Conservation (phyloP, 163 green algal species). For the Scenedesmus sp. region DNA sequence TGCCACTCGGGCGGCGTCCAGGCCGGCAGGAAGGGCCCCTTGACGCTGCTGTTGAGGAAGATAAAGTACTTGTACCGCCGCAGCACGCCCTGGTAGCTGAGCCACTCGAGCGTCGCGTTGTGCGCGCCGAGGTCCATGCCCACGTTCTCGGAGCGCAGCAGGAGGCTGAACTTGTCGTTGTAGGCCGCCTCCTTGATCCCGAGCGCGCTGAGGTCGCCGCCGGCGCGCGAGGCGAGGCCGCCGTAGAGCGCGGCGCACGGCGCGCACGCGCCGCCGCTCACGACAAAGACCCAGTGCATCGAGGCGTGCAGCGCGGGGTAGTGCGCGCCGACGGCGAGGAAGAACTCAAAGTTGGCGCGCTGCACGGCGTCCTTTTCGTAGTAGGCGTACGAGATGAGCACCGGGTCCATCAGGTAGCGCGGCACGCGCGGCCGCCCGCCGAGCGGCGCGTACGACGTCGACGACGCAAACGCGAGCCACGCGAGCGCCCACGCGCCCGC, state of each 20-base stretch:
- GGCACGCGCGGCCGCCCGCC: background rate
- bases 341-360: conserved; percentile 76
- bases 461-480: conserved; percentile 1
- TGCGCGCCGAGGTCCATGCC: conserved; percentile 89
- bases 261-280: conserved; percentile 51
- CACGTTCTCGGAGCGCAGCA: conserved; percentile 74
- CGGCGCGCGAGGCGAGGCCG: conserved; percentile 31
- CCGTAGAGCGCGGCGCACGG: conserved; percentile 50
- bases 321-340: conserved; percentile 56
- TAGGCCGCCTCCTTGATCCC: conserved; percentile 34
- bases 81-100: conserved; percentile 30
- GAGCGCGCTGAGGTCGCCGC: background rate
- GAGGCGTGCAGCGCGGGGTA: conserved; percentile 24
- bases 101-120: conserved; percentile 74
- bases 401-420: conserved; percentile 24
- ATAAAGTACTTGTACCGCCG: conserved; percentile 75
- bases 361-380: conserved; percentile 82
- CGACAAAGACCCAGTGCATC: conserved; percentile 52
- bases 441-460: too few relatives aligned
- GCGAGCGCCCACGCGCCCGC: conserved; percentile 9
- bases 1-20: conserved; percentile 78
- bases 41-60: conserved; percentile 77
- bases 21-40: conserved; percentile 72
- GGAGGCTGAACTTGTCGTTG: conserved; percentile 46
- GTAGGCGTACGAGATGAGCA: conserved; percentile 78